These are phyloP conservation scores for Zychaea mexicana DNA, from an alignment of 371 early-diverging fungal species.

Conservation along the genomic window DNA sequence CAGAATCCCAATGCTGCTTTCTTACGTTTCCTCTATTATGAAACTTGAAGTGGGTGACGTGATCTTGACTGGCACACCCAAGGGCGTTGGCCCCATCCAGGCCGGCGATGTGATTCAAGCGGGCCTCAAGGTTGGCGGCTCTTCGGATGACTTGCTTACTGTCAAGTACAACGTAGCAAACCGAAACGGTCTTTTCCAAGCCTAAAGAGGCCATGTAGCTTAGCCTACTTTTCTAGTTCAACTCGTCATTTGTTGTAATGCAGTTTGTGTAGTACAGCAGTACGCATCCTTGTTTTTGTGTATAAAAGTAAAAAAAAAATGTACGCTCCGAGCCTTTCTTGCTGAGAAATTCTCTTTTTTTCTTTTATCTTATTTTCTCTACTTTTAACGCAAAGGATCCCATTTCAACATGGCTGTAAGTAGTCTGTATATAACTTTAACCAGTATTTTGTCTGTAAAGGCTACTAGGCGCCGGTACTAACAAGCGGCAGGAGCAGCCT, in stretches of 20 bases:
- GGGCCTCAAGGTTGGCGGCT: conserved; percentile 58
- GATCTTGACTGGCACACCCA: conserved; percentile 83
- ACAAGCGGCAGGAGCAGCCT: conserved; percentile 18
- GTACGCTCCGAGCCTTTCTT: no score
- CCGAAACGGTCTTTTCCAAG: conserved; percentile 41
- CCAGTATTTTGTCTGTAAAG: neutral
- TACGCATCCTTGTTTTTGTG: no score
- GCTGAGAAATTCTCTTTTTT: neutral
- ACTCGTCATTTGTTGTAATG: neutral
- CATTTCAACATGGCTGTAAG: conserved; percentile 11
- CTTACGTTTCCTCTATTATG: conserved; percentile 83
- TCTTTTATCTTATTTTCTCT: conserved; percentile 1
- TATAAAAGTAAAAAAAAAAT: conserved; percentile 1
- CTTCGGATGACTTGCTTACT: conserved; percentile 28
- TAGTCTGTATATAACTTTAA: neutral
- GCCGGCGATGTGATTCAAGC: conserved; percentile 80
- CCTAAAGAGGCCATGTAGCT: no score
- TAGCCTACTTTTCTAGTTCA: no score
- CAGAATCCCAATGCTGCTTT: conserved; percentile 64
- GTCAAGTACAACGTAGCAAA: conserved; percentile 40
- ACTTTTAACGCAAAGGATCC: neutral
- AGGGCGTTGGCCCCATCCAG: conserved; percentile 84
- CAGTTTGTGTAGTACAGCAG: neutral
- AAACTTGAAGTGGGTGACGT: conserved; percentile 83
- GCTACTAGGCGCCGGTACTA: neutral